Evolutionary conservation across 1,139 yeast species (phyloP), one percentile per base, ranked within the genome.

Genomic region (Pichia sp.): DNA sequence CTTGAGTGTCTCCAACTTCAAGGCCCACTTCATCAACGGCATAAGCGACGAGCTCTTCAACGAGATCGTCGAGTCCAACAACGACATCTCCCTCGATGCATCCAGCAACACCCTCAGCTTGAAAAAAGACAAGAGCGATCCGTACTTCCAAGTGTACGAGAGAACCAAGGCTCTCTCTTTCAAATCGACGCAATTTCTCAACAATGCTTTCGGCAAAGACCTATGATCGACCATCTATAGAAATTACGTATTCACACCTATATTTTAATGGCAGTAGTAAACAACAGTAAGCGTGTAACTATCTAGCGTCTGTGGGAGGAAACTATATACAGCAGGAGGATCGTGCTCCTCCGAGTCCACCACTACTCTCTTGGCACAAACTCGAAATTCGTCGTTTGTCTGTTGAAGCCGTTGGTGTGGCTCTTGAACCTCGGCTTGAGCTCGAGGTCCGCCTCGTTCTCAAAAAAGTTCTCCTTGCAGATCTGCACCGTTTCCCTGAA

Each of bases 401-500:
- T 67, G 54, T 67, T 67, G 58, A 64, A 68, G 5, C 70, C 72
- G 50, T 64, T 67, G 0, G 58, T 51, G 8, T 58, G 54, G 19
- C 47, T 57, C 50, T 66, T 64, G 57, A 69, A 62, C 60, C 70
- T 63, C 34, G 73, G 72, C 43, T 62, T 55, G 31, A 63, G 59
- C 6, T 57, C 53, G 23, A 55, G 46, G 4, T 56, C 45, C 6
- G n/a, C 31, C 5, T 60, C 62, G 41, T 63, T 63, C 26, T 60
- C 60, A 69, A 82, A 86, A 65, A 85, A 86, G 54, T 76, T 77
- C 42, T 66, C 67, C 64, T 86, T 87, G 74, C 87, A 80, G 48
- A 76, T 73, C 59, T 83, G 87, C 34, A 88, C 95, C 11, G 86
- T 82, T 5, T 76, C 75, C 52, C 78, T 70, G 67, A 89, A 88